These are phyloP conservation scores for Microstegium vimineum DNA, from an alignment of 176 grass and related monocot species.

Conservation along the genomic window DNA sequence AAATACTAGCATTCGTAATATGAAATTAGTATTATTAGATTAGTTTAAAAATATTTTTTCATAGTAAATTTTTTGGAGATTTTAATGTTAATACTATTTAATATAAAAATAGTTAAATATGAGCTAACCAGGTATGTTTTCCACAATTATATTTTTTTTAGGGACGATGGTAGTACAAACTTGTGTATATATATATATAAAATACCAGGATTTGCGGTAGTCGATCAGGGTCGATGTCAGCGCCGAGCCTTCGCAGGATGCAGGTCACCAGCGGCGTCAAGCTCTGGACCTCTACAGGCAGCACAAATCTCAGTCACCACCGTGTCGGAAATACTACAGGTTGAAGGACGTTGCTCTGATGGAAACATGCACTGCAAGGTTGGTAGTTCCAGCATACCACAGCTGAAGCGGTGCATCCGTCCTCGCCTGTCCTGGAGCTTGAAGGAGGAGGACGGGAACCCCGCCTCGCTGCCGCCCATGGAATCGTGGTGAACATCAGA, in stretches of 20 bases:
- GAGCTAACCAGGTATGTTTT: too few relatives aligned
- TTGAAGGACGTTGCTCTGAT: too few relatives aligned
- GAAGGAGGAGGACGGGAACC: slow-evolving; percentile 48
- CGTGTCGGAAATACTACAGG: neutral
- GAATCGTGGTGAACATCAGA: slow-evolving; percentile 38
- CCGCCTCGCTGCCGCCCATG: neutral
- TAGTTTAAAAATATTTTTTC: too few relatives aligned
- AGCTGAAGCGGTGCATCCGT: slow-evolving; percentile 68
- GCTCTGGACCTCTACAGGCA: slow-evolving; percentile 57
- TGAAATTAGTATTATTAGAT: too few relatives aligned
- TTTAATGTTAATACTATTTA: too few relatives aligned
- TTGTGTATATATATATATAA: neutral
- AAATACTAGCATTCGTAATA: too few relatives aligned
- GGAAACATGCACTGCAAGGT: neutral
- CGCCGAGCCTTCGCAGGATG: slow-evolving; percentile 62
- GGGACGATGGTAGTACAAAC: too few relatives aligned
- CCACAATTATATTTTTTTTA: too few relatives aligned
- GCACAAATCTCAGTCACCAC: neutral
- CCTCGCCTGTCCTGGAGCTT: slow-evolving; percentile 69
- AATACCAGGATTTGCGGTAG: neutral
- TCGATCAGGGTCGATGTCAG: neutral
- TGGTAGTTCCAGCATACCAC: slow-evolving; percentile 31
- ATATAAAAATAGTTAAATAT: too few relatives aligned
- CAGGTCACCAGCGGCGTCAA: slow-evolving; percentile 63
- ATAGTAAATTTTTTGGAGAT: too few relatives aligned